phyloP scores from a whole-genome alignment of 2,329 filamentous ascomycete species.

The Aspergillus costaricaensis region DNA sequence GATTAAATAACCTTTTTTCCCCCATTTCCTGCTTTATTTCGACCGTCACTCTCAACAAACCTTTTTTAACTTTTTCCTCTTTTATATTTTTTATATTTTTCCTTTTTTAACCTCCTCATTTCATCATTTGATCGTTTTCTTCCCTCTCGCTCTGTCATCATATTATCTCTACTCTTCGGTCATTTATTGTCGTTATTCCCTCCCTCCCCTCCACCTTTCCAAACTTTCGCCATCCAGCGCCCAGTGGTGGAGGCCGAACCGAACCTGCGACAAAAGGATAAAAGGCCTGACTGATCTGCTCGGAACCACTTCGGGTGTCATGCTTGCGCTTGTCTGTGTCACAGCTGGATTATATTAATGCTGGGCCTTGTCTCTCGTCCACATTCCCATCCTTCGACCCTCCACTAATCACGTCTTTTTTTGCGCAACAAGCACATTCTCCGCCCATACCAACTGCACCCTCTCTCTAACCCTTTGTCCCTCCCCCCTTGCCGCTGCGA shows the following conservation, averaged over 20 bases:
- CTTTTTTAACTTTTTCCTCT: not conserved
- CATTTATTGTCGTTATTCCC: constrained; percentile 6
- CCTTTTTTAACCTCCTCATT: not conserved
- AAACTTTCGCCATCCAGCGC: not conserved
- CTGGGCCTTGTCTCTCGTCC: constrained; percentile 39
- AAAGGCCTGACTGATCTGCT: constrained; percentile 18
- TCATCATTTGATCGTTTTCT: not conserved
- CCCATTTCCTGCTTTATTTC: constrained; percentile 5
- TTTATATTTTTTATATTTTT: not conserved
- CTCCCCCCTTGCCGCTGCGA: constrained; percentile 38
- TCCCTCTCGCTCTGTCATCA: constrained; percentile 4
- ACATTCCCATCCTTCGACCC: constrained; percentile 37
- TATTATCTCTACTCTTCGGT: constrained; percentile 16
- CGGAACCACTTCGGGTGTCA: constrained; percentile 30
- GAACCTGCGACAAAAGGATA: constrained; percentile 18
- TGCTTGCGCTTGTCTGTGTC: constrained; percentile 40
- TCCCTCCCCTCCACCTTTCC: not conserved
- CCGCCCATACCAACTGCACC: constrained; percentile 29
- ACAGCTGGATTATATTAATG: constrained; percentile 40
- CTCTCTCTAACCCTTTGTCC: constrained; percentile 26
- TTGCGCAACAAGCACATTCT: constrained; percentile 39
- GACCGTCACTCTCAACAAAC: constrained; percentile 10
- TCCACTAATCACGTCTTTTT: constrained; percentile 36
- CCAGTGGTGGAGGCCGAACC: constrained; percentile 9
- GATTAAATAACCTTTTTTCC: constrained; percentile 11